Evolutionary conservation across 441 rosid genomes (phyloP).

Genomic region (Corymbia citriodora): DNA sequence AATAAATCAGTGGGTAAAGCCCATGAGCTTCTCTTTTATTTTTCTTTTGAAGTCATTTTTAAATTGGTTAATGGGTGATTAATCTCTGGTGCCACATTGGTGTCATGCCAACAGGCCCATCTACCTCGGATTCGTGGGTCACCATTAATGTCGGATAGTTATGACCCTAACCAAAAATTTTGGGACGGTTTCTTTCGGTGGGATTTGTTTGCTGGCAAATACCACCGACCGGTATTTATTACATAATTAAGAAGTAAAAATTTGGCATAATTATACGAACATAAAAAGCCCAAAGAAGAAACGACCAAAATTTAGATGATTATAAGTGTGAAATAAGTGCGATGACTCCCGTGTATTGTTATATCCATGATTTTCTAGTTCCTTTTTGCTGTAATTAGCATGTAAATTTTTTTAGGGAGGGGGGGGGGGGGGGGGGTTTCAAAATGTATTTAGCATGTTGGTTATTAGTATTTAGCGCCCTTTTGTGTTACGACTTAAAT

Average conservation of each 20-base stretch:
- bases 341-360: background rate
- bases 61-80: background rate
- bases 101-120: background rate
- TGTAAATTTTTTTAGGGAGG: background rate
- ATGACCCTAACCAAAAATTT: background rate
- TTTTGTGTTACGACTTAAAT: background rate
- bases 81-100: background rate
- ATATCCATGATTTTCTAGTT: fast-evolving
- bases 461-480: background rate
- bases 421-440: too few relatives aligned
- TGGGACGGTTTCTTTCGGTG: background rate
- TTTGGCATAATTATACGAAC: background rate
- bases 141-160: background rate
- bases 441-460: background rate
- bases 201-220: background rate
- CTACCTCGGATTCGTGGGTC: too few relatives aligned
- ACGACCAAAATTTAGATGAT: background rate
- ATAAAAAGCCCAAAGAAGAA: background rate
- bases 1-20: background rate
- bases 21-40: too few relatives aligned
- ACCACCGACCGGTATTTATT: background rate
- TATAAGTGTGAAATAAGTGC: background rate
- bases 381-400: background rate
- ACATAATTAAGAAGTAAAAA: background rate
- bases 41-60: too few relatives aligned